Conservation (phyloP, 2,329 filamentous ascomycete genomes). For the Paradendryphiella salina region DNA sequence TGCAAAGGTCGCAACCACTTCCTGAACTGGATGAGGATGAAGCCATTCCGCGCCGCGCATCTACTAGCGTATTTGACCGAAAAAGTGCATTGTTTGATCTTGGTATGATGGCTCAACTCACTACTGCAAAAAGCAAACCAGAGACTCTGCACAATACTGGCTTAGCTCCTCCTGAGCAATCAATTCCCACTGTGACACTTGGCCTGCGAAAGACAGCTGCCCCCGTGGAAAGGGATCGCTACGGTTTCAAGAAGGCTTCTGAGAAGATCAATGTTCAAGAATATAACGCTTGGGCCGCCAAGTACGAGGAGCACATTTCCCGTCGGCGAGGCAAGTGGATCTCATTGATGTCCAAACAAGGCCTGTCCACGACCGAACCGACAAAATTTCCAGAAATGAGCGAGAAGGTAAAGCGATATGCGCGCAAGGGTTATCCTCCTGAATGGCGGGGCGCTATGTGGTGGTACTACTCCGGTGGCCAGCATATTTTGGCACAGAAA, state of each 20-base stretch:
- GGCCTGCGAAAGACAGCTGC: slow-evolving; percentile 23
- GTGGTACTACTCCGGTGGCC: slow-evolving; percentile 94
- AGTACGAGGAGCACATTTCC: slow-evolving; percentile 74
- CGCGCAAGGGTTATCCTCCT: slow-evolving; percentile 90
- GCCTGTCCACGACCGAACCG: slow-evolving; percentile 71
- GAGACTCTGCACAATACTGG: neutral
- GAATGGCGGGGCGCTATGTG: slow-evolving; percentile 94
- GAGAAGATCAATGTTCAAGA: slow-evolving; percentile 75
- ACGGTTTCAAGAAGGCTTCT: slow-evolving; percentile 88
- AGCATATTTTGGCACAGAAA: slow-evolving; percentile 74
- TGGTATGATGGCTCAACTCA: slow-evolving; percentile 22
- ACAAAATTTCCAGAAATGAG: slow-evolving; percentile 78
- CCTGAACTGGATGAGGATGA: slow-evolving; percentile 44
- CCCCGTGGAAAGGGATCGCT: slow-evolving; percentile 68
- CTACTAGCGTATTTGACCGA: slow-evolving; percentile 43
- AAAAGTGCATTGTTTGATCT: slow-evolving; percentile 37
- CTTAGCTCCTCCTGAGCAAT: slow-evolving; percentile 2
- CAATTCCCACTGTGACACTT: slow-evolving; percentile 10
- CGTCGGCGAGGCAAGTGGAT: slow-evolving; percentile 82
- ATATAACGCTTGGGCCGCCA: slow-evolving; percentile 79
- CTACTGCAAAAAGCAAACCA: slow-evolving; percentile 17
- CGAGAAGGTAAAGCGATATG: slow-evolving; percentile 83
- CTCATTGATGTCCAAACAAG: slow-evolving; percentile 73
- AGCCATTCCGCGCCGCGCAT: slow-evolving; percentile 41
- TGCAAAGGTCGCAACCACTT: slow-evolving; percentile 32